These are phyloP conservation scores for Elsinoe ampelina DNA, from an alignment of 2,329 filamentous ascomycete genomes.

Conservation along the genomic window DNA sequence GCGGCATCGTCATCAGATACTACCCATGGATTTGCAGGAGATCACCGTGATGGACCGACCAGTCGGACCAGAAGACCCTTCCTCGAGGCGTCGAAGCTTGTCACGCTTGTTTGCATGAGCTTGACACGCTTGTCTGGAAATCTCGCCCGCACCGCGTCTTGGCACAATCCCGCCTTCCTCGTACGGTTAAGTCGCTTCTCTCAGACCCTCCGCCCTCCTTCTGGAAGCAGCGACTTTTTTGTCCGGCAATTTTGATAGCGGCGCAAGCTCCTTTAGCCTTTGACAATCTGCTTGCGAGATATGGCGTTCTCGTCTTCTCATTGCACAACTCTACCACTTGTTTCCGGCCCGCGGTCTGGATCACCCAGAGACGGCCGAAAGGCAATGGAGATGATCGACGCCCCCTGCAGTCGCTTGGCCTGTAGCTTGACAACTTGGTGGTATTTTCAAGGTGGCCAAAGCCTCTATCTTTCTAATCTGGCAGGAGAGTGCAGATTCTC, in stretches of 20 bases:
- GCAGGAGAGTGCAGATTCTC: neutral
- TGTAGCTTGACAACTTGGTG: neutral
- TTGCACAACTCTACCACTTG: neutral
- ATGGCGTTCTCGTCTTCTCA: neutral
- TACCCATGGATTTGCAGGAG: neutral
- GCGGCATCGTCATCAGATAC: too few relatives aligned
- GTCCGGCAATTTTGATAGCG: constrained; percentile 2
- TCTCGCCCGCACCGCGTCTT: neutral
- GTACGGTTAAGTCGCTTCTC: too few relatives aligned
- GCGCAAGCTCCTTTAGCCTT: neutral
- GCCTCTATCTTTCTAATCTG: neutral
- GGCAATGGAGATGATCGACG: neutral
- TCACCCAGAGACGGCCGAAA: neutral
- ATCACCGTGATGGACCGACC: neutral
- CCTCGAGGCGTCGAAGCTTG: neutral
- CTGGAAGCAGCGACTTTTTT: neutral
- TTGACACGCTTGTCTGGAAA: neutral
- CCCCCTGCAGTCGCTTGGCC: neutral
- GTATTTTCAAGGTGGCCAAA: neutral
- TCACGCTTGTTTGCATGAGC: neutral
- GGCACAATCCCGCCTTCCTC: neutral
- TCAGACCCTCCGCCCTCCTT: neutral
- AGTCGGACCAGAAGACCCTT: neutral
- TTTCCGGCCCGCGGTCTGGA: neutral
- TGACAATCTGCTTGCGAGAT: neutral